Conservation (phyloP, 305 asterid species). For the Solanum chacoense region DNA sequence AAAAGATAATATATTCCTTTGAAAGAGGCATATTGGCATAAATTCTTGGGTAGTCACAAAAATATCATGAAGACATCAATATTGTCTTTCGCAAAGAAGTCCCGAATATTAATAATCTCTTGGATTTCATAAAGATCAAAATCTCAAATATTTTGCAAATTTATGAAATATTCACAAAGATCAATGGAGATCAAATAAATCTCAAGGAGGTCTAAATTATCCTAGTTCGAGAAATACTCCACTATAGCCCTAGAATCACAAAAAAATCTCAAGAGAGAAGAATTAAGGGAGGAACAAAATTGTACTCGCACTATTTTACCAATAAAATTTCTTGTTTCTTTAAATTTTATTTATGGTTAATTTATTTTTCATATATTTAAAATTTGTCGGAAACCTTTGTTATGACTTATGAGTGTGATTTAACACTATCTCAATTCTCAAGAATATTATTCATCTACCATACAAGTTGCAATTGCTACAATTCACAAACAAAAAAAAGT, state of each 20-base stretch:
- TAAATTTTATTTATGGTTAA: too few relatives aligned
- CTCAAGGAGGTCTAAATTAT: background rate
- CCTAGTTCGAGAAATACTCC: background rate
- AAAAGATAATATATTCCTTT: background rate
- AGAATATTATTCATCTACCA: background rate
- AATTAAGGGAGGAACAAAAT: background rate
- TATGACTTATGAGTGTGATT: background rate
- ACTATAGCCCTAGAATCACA: fast-evolving
- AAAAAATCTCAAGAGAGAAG: too few relatives aligned
- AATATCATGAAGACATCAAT: background rate
- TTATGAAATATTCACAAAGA: background rate
- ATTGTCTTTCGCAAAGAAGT: background rate
- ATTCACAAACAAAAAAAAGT: background rate
- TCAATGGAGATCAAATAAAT: background rate
- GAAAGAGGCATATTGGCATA: background rate
- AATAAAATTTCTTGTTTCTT: too few relatives aligned
- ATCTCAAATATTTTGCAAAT: fast-evolving
- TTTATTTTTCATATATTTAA: background rate
- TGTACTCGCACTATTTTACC: background rate
- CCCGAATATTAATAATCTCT: background rate
- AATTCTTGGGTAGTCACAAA: background rate
- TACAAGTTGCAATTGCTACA: background rate
- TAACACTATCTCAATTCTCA: background rate
- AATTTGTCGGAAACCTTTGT: background rate
- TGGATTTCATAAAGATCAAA: too few relatives aligned